Base-by-base conservation (phyloP, 176 grass and related monocot genomes). In the Paspalum notatum region DNA sequence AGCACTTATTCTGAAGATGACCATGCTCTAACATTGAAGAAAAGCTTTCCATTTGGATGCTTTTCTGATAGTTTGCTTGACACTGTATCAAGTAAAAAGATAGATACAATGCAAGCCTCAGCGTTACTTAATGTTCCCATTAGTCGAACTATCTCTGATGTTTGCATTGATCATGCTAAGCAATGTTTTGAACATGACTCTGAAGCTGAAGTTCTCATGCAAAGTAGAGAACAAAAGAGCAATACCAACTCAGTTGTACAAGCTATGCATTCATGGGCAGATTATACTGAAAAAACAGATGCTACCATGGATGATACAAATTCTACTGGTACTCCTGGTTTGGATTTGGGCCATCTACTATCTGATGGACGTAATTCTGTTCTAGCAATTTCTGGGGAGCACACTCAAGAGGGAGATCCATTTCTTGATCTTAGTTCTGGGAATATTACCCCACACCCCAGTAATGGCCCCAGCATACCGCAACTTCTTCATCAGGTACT, bases 401-500 rank as follows among this genome's bases (percentile, higher is more conserved):
- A 55, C 38, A 48, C 38, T 66, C 87, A 88, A 82, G 78, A 90
- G 66, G 69, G 52, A 44, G 80, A 86, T 84, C 60, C 14, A 32
- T 57, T 84, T 77, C 63, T 80, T 4, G 74, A 66, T 44, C 45
- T 57, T 89, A 82, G 20, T 85, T 81, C 84, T 90, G 62, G 39
- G 10, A 91, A 84, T 49, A 62, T 17, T 63, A 86, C 54, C 45
- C 67, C 72, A 11, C 79, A 81, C 74, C 18, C 77, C 46, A 73
- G 65, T 47, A 74, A 75, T 39, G 72, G 79, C 43, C 91, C 76
- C 46, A 94, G 94, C 72, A 80, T 97, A 81, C 87, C 89, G 13
- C 91, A 97, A 82, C 89, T 94, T 88, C 89, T 97, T 84, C 91
- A 90, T 86, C 84, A 14, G 87, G 94, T 97, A 91, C 25, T 47